Base-by-base conservation (phyloP, 495 filamentous ascomycete species). In the Xanthoparmelia taractica region DNA sequence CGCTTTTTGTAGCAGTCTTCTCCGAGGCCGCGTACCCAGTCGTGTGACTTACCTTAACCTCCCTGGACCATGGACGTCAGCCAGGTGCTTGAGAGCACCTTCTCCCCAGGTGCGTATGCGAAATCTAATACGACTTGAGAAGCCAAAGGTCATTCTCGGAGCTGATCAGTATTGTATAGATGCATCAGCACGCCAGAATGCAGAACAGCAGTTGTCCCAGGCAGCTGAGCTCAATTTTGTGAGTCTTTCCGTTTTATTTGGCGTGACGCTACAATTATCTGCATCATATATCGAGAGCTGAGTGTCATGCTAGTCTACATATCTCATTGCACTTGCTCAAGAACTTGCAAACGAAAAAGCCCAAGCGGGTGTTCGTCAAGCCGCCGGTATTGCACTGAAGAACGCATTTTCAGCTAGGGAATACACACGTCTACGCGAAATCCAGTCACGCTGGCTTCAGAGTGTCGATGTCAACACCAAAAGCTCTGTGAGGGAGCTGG, bases 321-420 rank as follows among this genome's bases (percentile, higher is more conserved):
- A 98, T 77, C 84, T 98, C 63, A 81, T 85, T 66, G 94, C 92
- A 61, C 87, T 98, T 68, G 91, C 90, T 58, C 85, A 89, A 76
- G 91, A 94, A 74, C 85, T 98, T 66, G 92, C 92, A 68, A 96
- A 96, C 77, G 95, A 97, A 67, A 81, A 83, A 61, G 84, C 87
- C 67, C 82, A 90, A 65, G 78, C 89, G 52, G 87, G 89, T 74
- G 90, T 96, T 69, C 86, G 94, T 80, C 85, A 87, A 60, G 92
- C 94, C 61, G 94, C 94, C 63, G 94, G 91, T 88, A 84, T 98
- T 68, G 92, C 93, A 56, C 77, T 98, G 70, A 98, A 98, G 79
- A 98, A 98, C 79, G 85, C 94, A 69, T 96, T 98, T 75, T 88
- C 88, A 58, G 89, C 92, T 65, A 89, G 93, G 77, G 95, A 98